phyloP scores from a whole-genome alignment of 2,329 filamentous ascomycete species.

The Madurella mycetomatis region DNA sequence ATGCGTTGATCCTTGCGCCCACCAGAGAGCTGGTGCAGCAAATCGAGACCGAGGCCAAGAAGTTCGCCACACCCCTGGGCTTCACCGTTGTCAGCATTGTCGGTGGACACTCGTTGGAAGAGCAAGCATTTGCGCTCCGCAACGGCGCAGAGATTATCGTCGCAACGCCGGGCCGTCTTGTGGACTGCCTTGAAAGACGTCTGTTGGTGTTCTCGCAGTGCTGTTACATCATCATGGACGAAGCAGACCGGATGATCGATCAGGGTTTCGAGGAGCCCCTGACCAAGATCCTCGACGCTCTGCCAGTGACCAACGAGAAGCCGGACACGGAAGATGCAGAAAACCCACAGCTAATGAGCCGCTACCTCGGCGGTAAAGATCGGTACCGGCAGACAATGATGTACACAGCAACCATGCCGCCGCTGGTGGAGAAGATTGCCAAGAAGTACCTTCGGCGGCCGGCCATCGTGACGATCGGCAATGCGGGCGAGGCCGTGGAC shows the following conservation, averaged over 20 bases:
- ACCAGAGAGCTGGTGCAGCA: constrained; percentile 97
- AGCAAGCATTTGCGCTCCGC: constrained; percentile 83
- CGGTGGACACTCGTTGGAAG: constrained; percentile 93
- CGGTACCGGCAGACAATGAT: constrained; percentile 98
- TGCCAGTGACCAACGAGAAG: constrained; percentile 91
- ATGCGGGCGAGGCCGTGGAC: constrained; percentile 90
- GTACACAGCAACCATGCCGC: constrained; percentile 98
- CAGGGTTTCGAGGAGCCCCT: constrained; percentile 96
- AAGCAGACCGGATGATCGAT: constrained; percentile 98
- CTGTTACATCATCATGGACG: constrained; percentile 98
- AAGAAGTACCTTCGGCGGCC: constrained; percentile 91
- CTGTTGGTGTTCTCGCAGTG: constrained; percentile 92
- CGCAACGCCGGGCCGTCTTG: constrained; percentile 93
- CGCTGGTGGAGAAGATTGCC: constrained; percentile 90
- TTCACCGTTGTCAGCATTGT: constrained; percentile 96
- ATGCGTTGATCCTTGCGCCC: constrained; percentile 93
- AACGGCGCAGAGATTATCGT: constrained; percentile 97
- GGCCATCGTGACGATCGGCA: constrained; percentile 91
- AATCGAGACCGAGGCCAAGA: constrained; percentile 89
- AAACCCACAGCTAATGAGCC: constrained; percentile 77
- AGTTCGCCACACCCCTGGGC: constrained; percentile 84
- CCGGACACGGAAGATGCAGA: constrained; percentile 92
- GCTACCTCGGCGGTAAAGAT: constrained; percentile 68
- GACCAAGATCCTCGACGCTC: constrained; percentile 92
- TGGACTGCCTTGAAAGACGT: constrained; percentile 93